These are phyloP conservation scores for Anacardium occidentale DNA, from an alignment of 345 rosid genomes.

Conservation along the genomic window DNA sequence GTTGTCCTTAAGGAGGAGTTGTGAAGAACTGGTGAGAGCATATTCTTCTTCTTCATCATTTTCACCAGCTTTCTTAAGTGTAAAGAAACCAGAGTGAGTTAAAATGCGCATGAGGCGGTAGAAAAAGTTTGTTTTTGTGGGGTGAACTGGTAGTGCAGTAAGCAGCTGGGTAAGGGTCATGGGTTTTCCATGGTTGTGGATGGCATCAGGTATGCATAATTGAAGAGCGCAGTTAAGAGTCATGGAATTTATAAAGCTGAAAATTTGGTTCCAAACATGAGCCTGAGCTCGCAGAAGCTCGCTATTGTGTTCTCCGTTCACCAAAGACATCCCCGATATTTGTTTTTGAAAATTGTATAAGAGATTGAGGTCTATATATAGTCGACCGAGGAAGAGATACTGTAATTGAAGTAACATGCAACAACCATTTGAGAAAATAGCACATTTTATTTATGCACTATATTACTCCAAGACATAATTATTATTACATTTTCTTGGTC, in stretches of 20 bases:
- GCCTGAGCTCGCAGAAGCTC: slow-evolving; percentile 36
- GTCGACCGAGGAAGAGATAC: no score
- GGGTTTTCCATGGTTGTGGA: slow-evolving; percentile 45
- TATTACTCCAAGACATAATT: no score
- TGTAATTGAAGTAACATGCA: no score
- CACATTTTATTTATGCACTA: no score
- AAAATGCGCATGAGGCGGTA: slow-evolving; percentile 47
- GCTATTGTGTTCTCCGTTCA: background rate
- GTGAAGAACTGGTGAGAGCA: slow-evolving; percentile 31
- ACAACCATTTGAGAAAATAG: no score
- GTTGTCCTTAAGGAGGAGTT: slow-evolving; percentile 27
- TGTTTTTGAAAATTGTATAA: background rate
- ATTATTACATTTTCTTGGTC: no score
- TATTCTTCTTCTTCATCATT: slow-evolving; percentile 13
- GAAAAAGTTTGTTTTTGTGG: slow-evolving; percentile 24
- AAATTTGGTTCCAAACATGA: slow-evolving; percentile 36
- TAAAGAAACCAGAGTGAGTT: slow-evolving; percentile 42
- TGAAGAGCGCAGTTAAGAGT: slow-evolving; percentile 46
- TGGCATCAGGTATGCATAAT: slow-evolving; percentile 42
- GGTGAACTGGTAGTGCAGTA: slow-evolving; percentile 26
- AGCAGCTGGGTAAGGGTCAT: slow-evolving; percentile 35
- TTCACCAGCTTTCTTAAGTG: background rate
- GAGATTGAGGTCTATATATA: background rate
- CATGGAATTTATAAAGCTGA: slow-evolving; percentile 44
- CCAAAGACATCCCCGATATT: background rate